Base-by-base conservation (phyloP, 495 filamentous ascomycete species). In the Durotheca rogersii region DNA sequence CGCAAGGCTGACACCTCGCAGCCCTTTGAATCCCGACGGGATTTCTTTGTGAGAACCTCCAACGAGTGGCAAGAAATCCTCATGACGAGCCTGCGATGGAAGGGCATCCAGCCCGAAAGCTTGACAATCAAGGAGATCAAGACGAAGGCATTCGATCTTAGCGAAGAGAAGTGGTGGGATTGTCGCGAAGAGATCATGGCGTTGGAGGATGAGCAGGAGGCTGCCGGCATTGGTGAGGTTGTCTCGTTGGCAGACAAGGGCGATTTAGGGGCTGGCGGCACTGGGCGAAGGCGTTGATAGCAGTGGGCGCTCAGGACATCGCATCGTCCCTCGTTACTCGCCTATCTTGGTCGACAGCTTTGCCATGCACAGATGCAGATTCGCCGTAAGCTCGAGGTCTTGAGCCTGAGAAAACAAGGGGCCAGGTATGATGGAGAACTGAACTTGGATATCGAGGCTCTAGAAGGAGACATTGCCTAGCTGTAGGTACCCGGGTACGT, bases 81-180 rank as follows among this genome's bases (percentile, higher is more conserved):
- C 44, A 81, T 96, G 67, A 81, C 84, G 12, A 81, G 74, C 38
- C 56, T 86, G 23, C 79, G 78, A 56, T 78, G 77, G 69, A 83
- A 79, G 61, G 78, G 75, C 7, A 67, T 77, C 38, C 71, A 77
- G 53, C 70, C 73, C 6, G 87, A 87, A 67, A 72, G 74, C n/a
- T 68, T 82, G 52, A 78, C 81, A 3, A 73, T 95, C 55, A 98
- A 98, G 73, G 93, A 96, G 72, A 77, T 96, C 49, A 88, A 91
- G 60, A 87, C 90, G 53, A 82, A 80, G 38, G 93, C 91, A 2
- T 98, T 96, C 64, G 82, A 87, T 55, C 74, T 85, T 47, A 89
- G 89, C 32, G 93, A 98, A 71, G 88, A 89, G 67, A 95, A 91
- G 64, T 98, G 93, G 93, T 98, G 93, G 93, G 93, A 96, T 74